These are phyloP conservation scores for Poa annua DNA, from an alignment of 176 grass and related monocot genomes.

Conservation along the genomic window DNA sequence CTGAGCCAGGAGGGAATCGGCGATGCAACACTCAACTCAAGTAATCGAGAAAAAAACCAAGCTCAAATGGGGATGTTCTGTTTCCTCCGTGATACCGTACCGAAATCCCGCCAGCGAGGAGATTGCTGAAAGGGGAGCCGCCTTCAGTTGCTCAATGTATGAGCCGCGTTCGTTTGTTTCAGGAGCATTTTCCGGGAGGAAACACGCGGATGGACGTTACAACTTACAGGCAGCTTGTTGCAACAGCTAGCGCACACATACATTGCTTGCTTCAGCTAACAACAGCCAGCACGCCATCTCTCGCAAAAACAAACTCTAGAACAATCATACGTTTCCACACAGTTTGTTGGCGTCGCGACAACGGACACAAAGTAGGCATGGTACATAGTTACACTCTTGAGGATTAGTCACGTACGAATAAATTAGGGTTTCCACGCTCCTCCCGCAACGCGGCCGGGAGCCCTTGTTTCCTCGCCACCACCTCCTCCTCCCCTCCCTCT, in stretches of 20 bases:
- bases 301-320: neutral
- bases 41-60: neutral
- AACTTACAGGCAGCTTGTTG: neutral
- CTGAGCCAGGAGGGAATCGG: neutral
- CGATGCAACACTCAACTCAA: neutral
- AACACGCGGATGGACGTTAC: constrained; percentile 33
- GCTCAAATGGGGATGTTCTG: too few species aligned
- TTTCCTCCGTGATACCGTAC: constrained; percentile 9
- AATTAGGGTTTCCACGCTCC: too few species aligned
- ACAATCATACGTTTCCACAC: too few species aligned
- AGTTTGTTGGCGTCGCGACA: too few species aligned
- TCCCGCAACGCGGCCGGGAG: too few species aligned
- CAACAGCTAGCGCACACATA: constrained; percentile 22
- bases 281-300: neutral
- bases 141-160: too few species aligned
- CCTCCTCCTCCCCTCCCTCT: too few species aligned
- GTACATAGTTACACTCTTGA: too few species aligned
- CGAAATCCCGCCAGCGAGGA: neutral
- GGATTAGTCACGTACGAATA: too few species aligned
- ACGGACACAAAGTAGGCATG: too few species aligned
- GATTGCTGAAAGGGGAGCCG: too few species aligned
- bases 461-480: too few species aligned
- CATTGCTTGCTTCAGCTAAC: constrained; percentile 34
- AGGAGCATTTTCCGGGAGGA: constrained; percentile 7
- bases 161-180: neutral